phyloP scores from a whole-genome alignment of 1,284 basidiomycete species.

The Anthracocystis setariae region DNA sequence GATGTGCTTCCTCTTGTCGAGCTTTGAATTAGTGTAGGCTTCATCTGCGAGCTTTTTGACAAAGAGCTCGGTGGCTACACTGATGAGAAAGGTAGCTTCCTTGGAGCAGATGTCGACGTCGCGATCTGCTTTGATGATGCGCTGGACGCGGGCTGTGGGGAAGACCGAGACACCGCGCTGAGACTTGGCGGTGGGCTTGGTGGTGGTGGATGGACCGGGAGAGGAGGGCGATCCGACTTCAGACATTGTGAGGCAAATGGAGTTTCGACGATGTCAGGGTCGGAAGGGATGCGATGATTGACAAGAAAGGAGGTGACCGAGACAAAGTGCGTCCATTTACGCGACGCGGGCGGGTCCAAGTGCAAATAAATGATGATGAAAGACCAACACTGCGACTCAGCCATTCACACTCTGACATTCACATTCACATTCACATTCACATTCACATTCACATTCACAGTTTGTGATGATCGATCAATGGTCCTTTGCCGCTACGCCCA shows the following conservation, averaged over 20 bases:
- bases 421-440: background rate
- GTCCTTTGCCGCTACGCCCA: background rate
- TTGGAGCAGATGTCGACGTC: constrained; percentile 62
- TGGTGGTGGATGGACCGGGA: constrained; percentile 12
- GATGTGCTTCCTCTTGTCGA: constrained; percentile 57
- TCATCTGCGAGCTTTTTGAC: constrained; percentile 56
- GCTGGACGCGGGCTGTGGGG: constrained; percentile 50
- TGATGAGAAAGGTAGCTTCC: constrained; percentile 61
- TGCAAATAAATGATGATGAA: too few species aligned
- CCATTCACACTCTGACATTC: background rate
- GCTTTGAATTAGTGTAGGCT: constrained; percentile 55
- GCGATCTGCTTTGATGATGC: constrained; percentile 62
- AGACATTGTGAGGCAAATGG: constrained; percentile 6
- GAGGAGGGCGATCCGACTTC: constrained; percentile 11
- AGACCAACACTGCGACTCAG: constrained; percentile 28
- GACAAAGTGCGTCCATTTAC: constrained; percentile 9
- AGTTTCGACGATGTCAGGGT: background rate
- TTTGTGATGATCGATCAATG: too few species aligned
- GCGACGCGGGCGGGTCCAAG: constrained; percentile 26
- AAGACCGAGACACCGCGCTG: constrained; percentile 48
- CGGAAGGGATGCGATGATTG: background rate
- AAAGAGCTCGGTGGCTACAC: constrained; percentile 57
- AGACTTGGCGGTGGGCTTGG: constrained; percentile 6
- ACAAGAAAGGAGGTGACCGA: background rate
- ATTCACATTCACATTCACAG: background rate